Base-by-base conservation (phyloP, 805 yeast genomes). In the Jamesozyma hellenica region DNA sequence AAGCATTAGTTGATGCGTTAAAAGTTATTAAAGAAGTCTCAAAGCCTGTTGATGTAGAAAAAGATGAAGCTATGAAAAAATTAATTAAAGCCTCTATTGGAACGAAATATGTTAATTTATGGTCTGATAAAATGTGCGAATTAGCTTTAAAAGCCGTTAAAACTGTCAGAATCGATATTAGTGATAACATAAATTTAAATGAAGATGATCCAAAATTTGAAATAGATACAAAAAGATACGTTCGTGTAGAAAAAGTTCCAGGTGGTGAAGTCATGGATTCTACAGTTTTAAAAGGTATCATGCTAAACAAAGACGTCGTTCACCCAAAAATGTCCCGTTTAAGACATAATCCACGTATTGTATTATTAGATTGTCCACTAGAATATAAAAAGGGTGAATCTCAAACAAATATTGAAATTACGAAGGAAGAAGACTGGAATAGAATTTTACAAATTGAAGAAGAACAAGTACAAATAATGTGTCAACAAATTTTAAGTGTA, bases 371-470 rank as follows among this genome's bases (percentile, higher is more conserved):
- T 66, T 88, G 96, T 65, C 96, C 99, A 11, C 71, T 92, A 53
- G 99, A 92, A 66, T 92, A 92, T 68, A 92, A 92, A 69, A 92
- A 92, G 72, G 99, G 98, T 49, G 99, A 92, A 67, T 87, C 96
- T 3, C 98, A 92, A 64, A 92, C 97, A 39, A 90, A 92, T 65
- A 85, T 92, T 51, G 99, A 92, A 68, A 88, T 92, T 63, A 82
- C 95, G 33, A 86, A 86, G 55, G 97, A 90, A 64, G 83, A 79
- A 46, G 98, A 92, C 66, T 92, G 97, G 97, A 81, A 80, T 60
- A 77, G 97, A 63, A 77, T 92, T 47, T 70, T 92, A 55, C 87
- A 90, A 67, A 90, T 92, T 58, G 99, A 92, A 67, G 99, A 92
- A 67, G 98, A 92, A 63, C 99, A 92, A 67, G 88, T 92, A 46